Conservation (phyloP, 257 asterid genomes). For the Solanum neorickii region DNA sequence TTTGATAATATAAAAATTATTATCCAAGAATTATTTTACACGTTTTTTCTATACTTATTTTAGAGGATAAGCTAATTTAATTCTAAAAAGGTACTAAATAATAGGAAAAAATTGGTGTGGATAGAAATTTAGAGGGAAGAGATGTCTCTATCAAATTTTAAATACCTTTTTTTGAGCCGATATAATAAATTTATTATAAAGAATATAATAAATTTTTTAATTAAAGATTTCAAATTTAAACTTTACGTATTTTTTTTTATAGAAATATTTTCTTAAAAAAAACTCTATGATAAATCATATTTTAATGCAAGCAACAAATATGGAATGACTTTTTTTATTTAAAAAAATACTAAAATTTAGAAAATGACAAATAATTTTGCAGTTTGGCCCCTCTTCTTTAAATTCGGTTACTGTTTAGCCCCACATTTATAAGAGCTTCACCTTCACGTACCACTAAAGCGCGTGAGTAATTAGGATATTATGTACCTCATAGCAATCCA, state of each 20-base stretch:
- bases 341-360: neutral
- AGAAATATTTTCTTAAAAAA: no score
- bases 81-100: neutral
- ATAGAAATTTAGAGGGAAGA: neutral
- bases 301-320: neutral
- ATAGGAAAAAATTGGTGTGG: neutral
- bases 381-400: neutral
- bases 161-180: neutral
- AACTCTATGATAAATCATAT: no score
- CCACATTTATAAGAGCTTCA: neutral
- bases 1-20: neutral
- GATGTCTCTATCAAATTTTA: neutral
- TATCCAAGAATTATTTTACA: neutral
- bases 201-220: no score
- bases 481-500: neutral
- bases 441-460: neutral
- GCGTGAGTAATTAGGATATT: neutral
- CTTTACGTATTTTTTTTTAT: no score
- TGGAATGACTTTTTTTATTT: neutral
- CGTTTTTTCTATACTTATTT: neutral
- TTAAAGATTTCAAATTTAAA: no score
- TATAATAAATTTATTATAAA: neutral
- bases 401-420: neutral
- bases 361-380: neutral
- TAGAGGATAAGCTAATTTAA: neutral